These are phyloP conservation scores for Pseudocohnilembus persalinus DNA, from an alignment of 169 alveolate genomes.

Conservation along the genomic window DNA sequence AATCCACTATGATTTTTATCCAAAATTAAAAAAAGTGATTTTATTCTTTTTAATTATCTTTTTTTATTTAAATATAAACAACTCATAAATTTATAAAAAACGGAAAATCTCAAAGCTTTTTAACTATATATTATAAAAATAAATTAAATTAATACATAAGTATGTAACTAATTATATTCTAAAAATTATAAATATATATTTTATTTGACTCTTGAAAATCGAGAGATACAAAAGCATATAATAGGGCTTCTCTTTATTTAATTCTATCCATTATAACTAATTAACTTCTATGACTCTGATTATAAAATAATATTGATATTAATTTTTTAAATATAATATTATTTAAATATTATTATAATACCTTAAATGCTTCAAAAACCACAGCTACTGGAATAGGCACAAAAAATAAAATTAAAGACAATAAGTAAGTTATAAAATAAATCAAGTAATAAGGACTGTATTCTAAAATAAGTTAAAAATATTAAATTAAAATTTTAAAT, in stretches of 20 bases:
- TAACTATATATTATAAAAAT: not conserved
- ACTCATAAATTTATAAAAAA: slow-evolving; percentile 4
- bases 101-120: not conserved
- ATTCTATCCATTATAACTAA: slow-evolving; percentile 25
- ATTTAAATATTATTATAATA: not conserved
- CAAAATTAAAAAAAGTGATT: not conserved
- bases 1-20: slow-evolving; percentile 1
- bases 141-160: not conserved
- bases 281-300: slow-evolving; percentile 15
- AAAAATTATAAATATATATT: not conserved
- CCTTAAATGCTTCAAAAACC: slow-evolving; percentile 50
- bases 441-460: not conserved
- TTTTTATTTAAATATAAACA: not conserved
- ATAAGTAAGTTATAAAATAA: slow-evolving; percentile 31
- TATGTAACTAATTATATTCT: not conserved
- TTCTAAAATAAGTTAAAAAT: not conserved
- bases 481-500: not conserved
- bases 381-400: slow-evolving; percentile 57
- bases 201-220: slow-evolving; percentile 17
- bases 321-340: no score
- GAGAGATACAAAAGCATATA: slow-evolving; percentile 6
- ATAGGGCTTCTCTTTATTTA: slow-evolving; percentile 18
- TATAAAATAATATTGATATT: not conserved
- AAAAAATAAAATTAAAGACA: slow-evolving; percentile 24
- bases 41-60: slow-evolving; percentile 8